Evolutionary conservation across 768 basidiomycete genomes (phyloP).

Genomic region (Gyrodon lividus): DNA sequence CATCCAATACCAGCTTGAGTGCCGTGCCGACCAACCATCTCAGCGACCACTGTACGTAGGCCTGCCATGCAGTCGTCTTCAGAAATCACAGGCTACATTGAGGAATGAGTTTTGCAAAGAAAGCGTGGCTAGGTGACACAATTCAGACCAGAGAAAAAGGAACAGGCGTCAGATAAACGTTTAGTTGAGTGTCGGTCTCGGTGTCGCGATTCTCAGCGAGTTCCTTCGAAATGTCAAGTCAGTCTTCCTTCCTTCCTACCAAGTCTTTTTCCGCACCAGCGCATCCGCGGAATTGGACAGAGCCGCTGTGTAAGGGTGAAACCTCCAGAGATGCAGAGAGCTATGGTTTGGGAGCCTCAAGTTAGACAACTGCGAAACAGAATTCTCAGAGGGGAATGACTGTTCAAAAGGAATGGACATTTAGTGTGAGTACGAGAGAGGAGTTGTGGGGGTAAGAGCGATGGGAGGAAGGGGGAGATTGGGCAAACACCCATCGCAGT

Average conservation of each 20-base stretch:
- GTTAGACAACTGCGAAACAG: conserved; percentile 7
- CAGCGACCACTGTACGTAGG: conserved; percentile 19
- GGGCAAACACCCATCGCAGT: conserved; percentile 7
- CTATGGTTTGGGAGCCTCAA: conserved; percentile 25
- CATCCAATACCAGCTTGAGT: conserved; percentile 11
- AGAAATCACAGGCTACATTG: conserved; percentile 4
- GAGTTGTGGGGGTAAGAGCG: not conserved
- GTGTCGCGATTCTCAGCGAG: conserved; percentile 9
- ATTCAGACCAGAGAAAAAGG: conserved; percentile 16
- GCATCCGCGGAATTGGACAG: not conserved
- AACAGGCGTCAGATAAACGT: not conserved
- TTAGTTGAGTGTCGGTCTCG: conserved; percentile 1
- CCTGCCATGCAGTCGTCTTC: conserved; percentile 22
- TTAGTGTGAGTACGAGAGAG: conserved; percentile 3
- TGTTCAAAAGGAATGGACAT: conserved; percentile 24
- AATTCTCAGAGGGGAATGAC: conserved; percentile 7
- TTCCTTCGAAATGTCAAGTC: conserved; percentile 12
- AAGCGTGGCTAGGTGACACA: not conserved
- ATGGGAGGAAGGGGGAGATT: conserved; percentile 1
- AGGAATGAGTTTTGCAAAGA: conserved; percentile 6
- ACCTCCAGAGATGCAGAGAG: conserved; percentile 15
- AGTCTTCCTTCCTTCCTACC: not conserved
- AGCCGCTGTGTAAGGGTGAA: conserved; percentile 20
- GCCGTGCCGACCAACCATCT: conserved; percentile 18
- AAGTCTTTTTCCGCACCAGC: conserved; percentile 8